These are phyloP conservation scores for Debaryomyces subglobosus DNA, from an alignment of 1,139 yeast species.

Conservation along the genomic window DNA sequence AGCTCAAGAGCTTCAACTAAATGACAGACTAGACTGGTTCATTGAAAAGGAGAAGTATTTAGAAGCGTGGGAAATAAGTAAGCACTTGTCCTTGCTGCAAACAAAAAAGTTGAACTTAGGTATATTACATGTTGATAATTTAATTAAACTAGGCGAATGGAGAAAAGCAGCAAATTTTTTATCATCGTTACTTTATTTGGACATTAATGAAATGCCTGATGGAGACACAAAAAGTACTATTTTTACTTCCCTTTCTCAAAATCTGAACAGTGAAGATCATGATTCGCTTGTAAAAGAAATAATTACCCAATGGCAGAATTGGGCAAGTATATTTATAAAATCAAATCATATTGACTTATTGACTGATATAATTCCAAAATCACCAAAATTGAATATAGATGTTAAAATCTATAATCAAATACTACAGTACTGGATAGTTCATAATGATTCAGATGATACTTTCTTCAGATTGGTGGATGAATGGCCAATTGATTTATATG, in stretches of 20 bases:
- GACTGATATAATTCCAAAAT: slow-evolving; percentile 56
- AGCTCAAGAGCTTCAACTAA: slow-evolving; percentile 67
- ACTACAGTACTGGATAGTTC: slow-evolving; percentile 51
- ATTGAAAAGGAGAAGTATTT: slow-evolving; percentile 52
- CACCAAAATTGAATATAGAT: slow-evolving; percentile 40
- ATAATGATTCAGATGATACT: slow-evolving; percentile 27
- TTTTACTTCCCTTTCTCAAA: slow-evolving; percentile 16
- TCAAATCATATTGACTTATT: slow-evolving; percentile 51
- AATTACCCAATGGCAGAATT: slow-evolving; percentile 65
- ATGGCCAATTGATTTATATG: slow-evolving; percentile 68
- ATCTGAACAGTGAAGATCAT: slow-evolving; percentile 22
- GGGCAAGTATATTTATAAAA: slow-evolving; percentile 59
- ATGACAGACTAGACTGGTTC: slow-evolving; percentile 78
- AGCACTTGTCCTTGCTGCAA: slow-evolving; percentile 49
- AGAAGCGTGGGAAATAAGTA: slow-evolving; percentile 80
- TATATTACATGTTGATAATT: slow-evolving; percentile 58
- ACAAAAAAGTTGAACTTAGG: slow-evolving; percentile 63
- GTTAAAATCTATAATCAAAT: slow-evolving; percentile 52
- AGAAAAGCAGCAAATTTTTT: slow-evolving; percentile 56
- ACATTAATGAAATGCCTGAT: slow-evolving; percentile 31
- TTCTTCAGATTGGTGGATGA: slow-evolving; percentile 45
- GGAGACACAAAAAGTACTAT: slow-evolving; percentile 36
- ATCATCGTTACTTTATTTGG: slow-evolving; percentile 38
- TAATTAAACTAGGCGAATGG: slow-evolving; percentile 59
- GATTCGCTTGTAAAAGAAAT: slow-evolving; percentile 35